Base-by-base conservation (phyloP, 2,329 filamentous ascomycete genomes). In the Beauveria australis region DNA sequence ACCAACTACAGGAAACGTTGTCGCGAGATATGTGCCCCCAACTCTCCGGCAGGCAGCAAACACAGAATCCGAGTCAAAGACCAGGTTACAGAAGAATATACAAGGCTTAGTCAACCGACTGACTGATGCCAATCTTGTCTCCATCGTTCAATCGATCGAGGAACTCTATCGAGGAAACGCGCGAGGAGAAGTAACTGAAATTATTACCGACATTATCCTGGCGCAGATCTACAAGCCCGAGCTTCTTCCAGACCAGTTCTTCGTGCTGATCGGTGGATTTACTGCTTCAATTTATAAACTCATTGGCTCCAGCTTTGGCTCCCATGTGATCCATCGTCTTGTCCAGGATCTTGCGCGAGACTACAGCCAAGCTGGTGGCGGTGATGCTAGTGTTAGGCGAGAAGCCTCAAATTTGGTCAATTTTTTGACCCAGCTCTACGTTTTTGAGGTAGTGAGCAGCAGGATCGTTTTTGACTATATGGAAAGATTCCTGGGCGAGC, bases 41-140 rank as follows among this genome's bases (percentile, higher is more conserved):
- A 96, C 92, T 1, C 76, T 94, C 58, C 84, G 92, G 52, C 86
- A 82, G 66, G 76, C 81, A 40, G 74, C 82, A 3, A 79, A 81
- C 1, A 83, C 85, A 0, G 86, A 89, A 64, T 80, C 82, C 1
- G 89, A 95, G 71, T 78, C 82, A 47, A 78, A 89, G 53, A 79
- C 79, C 14, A 86, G 89, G 44, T 77, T 99, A 54, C 86, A 86
- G 62, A 85, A 91, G 63, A 91, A 95, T 69, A 80, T 91, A 0
- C 92, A 97, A 71, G 93, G 94, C 69, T 81, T 94, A 19, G 82
- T 99, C 70, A 99, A 99, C 73, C 88, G 93, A 70, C 80, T 99
- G 37, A 97, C 94, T 0, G 93, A 97, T 70, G 86, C 91, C 43
- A 97, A 94, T 67, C 79, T 99, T 64, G 74, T 96, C 6, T 89